phyloP scores from a whole-genome alignment of 306 rosid species.

The Dalbergia cochinchinensis region DNA sequence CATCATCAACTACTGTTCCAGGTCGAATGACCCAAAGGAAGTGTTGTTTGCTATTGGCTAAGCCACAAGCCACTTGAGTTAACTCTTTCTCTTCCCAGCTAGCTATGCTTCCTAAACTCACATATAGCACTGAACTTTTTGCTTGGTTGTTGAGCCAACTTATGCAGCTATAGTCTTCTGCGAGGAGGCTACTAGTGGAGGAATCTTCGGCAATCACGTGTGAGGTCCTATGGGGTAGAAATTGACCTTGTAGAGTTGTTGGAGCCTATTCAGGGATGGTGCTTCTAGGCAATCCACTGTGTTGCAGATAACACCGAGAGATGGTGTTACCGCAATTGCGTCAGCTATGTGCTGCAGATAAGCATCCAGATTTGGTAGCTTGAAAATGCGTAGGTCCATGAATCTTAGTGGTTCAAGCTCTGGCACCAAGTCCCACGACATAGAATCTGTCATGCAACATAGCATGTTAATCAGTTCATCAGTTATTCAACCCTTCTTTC shows the following conservation, averaged over 20 bases:
- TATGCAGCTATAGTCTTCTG: constrained; percentile 47
- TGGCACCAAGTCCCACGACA: too few relatives aligned
- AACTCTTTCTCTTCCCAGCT: constrained; percentile 53
- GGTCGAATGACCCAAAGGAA: constrained; percentile 59
- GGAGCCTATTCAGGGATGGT: constrained; percentile 40
- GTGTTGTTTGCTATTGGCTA: constrained; percentile 56
- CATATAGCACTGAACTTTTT: constrained; percentile 45
- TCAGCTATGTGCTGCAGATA: too few relatives aligned
- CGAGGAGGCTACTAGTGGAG: constrained; percentile 14
- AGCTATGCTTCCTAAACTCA: constrained; percentile 69
- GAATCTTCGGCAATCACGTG: constrained; percentile 46
- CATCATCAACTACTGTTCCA: not conserved
- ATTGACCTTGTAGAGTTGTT: constrained; percentile 31
- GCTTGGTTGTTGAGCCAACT: constrained; percentile 51
- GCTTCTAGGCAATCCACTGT: constrained; percentile 53
- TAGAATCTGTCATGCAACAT: too few relatives aligned
- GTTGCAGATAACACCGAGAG: constrained; percentile 57
- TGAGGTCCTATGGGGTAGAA: constrained; percentile 57
- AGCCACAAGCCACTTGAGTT: constrained; percentile 60
- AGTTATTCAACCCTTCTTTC: too few relatives aligned
- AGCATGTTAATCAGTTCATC: too few relatives aligned
- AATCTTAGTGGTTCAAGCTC: too few relatives aligned
- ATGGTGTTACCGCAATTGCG: too few relatives aligned
- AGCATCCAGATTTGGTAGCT: too few relatives aligned
- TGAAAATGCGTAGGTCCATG: too few relatives aligned